A percentile compares a stretch with the other conserved stretches of the same genome.
These are phyloP conservation scores for Tolypocladium cylindrosporum DNA, from an alignment of 2,329 filamentous ascomycete genomes.

Conservation along the genomic window DNA sequence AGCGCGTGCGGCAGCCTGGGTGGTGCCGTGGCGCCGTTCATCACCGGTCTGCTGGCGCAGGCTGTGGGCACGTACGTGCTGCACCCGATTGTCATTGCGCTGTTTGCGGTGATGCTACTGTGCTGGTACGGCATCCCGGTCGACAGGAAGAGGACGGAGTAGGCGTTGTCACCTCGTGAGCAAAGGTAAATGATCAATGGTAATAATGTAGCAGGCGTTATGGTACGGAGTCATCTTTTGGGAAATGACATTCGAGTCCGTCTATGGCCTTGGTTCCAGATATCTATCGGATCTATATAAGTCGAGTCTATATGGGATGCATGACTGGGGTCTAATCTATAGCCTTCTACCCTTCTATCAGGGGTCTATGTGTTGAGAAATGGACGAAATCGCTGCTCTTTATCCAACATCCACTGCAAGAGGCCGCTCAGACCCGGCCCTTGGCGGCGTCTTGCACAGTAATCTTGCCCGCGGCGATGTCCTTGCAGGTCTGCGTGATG, in stretches of 20 bases:
- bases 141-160: constrained; percentile 50
- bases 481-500: constrained; percentile 66
- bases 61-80: constrained; percentile 52
- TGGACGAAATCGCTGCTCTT: too few relatives aligned
- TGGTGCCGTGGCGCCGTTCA: constrained; percentile 56
- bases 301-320: background rate
- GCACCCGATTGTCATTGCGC: constrained; percentile 55
- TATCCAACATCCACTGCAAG: background rate
- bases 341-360: background rate
- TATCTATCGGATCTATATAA: constrained; percentile 3
- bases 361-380: background rate
- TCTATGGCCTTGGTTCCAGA: background rate
- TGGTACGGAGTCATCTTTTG: background rate
- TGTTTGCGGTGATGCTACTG: constrained; percentile 55
- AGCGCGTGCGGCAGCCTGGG: constrained; percentile 60
- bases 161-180: constrained; percentile 7
- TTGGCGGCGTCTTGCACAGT: constrained; percentile 61
- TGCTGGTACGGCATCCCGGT: constrained; percentile 54
- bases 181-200: background rate
- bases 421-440: constrained; percentile 23
- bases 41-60: constrained; percentile 54
- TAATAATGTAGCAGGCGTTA: background rate
- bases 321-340: background rate
- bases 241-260: too few relatives aligned
- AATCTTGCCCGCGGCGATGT: constrained; percentile 63